Conservation (phyloP, 768 basidiomycete species). For the Amanita rubescens region DNA sequence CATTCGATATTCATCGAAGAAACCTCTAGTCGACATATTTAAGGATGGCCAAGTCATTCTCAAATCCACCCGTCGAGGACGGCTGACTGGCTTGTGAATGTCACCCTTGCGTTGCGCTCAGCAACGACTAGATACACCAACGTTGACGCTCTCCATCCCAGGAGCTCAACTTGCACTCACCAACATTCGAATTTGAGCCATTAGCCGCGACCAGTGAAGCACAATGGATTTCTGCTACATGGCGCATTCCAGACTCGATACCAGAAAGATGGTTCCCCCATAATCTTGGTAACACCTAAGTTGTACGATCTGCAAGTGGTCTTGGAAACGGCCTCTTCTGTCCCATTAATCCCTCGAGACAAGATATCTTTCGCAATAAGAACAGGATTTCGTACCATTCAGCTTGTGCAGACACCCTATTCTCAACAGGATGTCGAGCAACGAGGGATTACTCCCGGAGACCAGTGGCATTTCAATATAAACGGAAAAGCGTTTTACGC, state of each 20-base stretch:
- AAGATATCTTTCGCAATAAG: constrained; percentile 32
- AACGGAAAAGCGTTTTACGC: constrained; percentile 51
- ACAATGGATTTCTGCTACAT: constrained; percentile 35
- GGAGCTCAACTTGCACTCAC: constrained; percentile 38
- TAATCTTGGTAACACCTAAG: constrained; percentile 47
- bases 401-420: constrained; percentile 43
- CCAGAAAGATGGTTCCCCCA: constrained; percentile 49
- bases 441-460: constrained; percentile 49
- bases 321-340: constrained; percentile 21
- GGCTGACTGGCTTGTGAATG: constrained; percentile 50
- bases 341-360: constrained; percentile 6
- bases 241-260: constrained; percentile 36
- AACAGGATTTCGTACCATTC: constrained; percentile 54
- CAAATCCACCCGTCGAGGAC: constrained; percentile 35
- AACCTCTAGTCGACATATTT: constrained; percentile 45
- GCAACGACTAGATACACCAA: constrained; percentile 27
- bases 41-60: constrained; percentile 42
- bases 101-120: constrained; percentile 43
- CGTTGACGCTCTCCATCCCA: constrained; percentile 36
- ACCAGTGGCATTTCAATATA: constrained; percentile 55
- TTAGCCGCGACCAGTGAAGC: constrained; percentile 21
- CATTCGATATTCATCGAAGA: constrained; percentile 39
- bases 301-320: constrained; percentile 44
- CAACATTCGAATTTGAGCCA: constrained; percentile 20
- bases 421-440: constrained; percentile 32